phyloP scores from a whole-genome alignment of 75 land plant genomes.

The Sequoiadendron giganteum region DNA sequence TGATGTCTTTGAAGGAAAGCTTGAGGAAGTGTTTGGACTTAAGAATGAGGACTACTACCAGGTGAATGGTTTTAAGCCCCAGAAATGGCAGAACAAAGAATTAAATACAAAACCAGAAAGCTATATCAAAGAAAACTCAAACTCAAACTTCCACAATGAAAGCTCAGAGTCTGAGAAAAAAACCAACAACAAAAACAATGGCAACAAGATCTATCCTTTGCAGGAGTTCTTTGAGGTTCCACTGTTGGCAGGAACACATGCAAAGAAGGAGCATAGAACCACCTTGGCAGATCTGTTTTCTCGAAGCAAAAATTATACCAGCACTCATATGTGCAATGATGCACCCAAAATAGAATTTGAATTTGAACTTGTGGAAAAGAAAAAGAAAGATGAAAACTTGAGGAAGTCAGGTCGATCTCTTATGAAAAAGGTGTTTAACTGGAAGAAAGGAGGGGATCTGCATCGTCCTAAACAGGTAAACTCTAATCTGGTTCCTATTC shows the following conservation, averaged over 20 bases:
- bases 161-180: background rate
- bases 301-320: conserved; percentile 1
- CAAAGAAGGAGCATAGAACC: conserved; percentile 9
- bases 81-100: background rate
- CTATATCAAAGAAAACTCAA: background rate
- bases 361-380: background rate
- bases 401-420: conserved; percentile 1
- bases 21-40: conserved; percentile 8
- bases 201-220: conserved; percentile 8
- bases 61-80: background rate
- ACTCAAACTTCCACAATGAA: background rate
- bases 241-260: conserved; percentile 6
- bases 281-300: conserved; percentile 15
- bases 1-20: conserved; percentile 2
- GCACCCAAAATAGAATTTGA: background rate
- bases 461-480: conserved; percentile 7
- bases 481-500: background rate
- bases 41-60: background rate
- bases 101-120: background rate
- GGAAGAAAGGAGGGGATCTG: background rate
- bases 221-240: conserved; percentile 14
- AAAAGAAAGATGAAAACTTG: background rate
- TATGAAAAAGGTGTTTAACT: conserved; percentile 3
- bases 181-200: background rate
- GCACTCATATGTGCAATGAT: background rate